phyloP scores from a whole-genome alignment of 352 stramenopile species.

The Globisporangium takayamanum region DNA sequence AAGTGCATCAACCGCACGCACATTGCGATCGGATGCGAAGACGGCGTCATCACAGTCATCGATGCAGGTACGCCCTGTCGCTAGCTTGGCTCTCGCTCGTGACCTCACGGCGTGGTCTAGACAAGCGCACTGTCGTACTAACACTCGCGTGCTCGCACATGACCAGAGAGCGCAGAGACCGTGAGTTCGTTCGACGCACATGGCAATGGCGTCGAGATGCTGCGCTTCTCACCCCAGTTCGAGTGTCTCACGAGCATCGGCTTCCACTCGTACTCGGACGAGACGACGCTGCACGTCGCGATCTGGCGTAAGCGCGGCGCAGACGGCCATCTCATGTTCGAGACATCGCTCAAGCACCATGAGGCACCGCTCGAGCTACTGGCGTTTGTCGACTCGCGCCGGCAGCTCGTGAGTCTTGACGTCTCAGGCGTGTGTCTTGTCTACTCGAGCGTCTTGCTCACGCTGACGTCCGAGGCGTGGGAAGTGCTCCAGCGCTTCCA shows the following conservation, averaged over 20 bases:
- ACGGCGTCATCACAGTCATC: conserved; percentile 46
- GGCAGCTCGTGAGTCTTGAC: conserved; percentile 53
- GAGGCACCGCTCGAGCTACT: conserved; percentile 33
- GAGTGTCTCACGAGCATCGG: conserved; percentile 55
- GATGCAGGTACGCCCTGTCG: conserved; percentile 20
- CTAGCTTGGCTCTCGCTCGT: not conserved
- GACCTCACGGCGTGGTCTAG: not conserved
- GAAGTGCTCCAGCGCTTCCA: conserved; percentile 41
- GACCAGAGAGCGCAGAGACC: conserved; percentile 30
- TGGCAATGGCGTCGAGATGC: conserved; percentile 43
- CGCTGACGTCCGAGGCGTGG: conserved; percentile 38
- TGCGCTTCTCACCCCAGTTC: conserved; percentile 38
- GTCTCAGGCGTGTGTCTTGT: conserved; percentile 31
- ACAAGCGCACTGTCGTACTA: not conserved
- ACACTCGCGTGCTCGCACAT: not conserved
- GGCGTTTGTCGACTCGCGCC: conserved; percentile 50
- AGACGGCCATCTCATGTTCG: conserved; percentile 19
- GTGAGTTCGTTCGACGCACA: conserved; percentile 50
- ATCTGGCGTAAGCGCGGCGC: conserved; percentile 38
- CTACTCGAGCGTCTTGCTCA: conserved; percentile 43
- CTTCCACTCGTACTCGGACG: conserved; percentile 56
- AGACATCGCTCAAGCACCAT: conserved; percentile 32
- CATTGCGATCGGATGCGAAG: conserved; percentile 41
- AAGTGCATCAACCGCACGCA: conserved; percentile 48
- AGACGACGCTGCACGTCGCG: conserved; percentile 53